phyloP scores from a whole-genome alignment of 768 basidiomycete genomes.

The Gymnopilus junonius region DNA sequence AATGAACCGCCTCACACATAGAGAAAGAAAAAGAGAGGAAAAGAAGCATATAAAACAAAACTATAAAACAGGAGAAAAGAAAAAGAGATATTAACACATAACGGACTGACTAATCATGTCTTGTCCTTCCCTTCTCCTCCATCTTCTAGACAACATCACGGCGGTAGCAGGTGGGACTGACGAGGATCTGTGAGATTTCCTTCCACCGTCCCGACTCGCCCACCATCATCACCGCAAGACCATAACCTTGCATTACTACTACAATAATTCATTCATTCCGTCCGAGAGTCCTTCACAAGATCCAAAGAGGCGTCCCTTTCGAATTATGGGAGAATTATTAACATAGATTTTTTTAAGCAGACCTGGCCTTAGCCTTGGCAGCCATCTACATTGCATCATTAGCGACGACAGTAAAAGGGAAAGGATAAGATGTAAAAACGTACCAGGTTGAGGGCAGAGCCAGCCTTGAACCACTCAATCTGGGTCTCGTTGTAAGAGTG shows the following conservation, averaged over 20 bases:
- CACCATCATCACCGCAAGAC: background rate
- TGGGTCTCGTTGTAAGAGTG: conserved; percentile 98
- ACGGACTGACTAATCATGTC: background rate
- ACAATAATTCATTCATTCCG: background rate
- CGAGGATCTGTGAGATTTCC: background rate
- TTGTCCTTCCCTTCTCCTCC: background rate
- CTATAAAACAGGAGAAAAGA: background rate
- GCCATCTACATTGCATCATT: conserved; percentile 55
- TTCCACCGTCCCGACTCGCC: background rate
- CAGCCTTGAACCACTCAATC: conserved; percentile 99
- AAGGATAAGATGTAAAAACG: conserved; percentile 24
- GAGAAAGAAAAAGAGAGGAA: background rate
- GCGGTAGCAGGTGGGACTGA: background rate
- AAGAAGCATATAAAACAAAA: conserved; percentile 1
- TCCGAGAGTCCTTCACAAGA: background rate
- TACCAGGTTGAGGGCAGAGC: conserved; percentile 90
- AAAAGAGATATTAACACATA: background rate
- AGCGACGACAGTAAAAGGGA: conserved; percentile 5
- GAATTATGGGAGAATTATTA: background rate
- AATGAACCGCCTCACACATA: background rate
- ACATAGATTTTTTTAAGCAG: conserved; percentile 15
- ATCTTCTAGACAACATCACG: background rate
- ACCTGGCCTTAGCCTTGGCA: conserved; percentile 54
- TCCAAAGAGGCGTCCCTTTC: background rate
- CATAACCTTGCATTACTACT: background rate